Evolutionary conservation across 306 rosid species (phyloP).

Genomic region (Quercus agrifolia): DNA sequence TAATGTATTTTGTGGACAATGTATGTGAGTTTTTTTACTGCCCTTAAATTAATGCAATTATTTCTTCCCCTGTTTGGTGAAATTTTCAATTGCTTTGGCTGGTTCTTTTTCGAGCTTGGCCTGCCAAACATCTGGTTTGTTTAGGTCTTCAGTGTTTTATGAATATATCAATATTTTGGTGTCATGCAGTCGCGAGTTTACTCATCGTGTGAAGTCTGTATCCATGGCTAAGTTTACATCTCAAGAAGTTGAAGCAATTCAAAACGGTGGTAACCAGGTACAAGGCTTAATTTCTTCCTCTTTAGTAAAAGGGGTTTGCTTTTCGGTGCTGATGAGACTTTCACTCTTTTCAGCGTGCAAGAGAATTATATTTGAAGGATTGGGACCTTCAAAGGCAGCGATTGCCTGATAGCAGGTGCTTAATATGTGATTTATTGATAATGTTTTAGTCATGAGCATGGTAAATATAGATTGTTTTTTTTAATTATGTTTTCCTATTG

Average conservation of each 20-base stretch:
- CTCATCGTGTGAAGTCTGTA: conserved; percentile 97
- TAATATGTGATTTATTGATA: conserved; percentile 11
- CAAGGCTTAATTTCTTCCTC: neutral
- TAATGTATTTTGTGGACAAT: neutral
- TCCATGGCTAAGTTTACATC: conserved; percentile 90
- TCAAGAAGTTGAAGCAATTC: conserved; percentile 89
- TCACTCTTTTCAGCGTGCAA: conserved; percentile 66
- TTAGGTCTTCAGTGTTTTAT: neutral
- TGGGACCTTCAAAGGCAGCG: conserved; percentile 92
- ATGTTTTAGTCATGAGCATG: neutral
- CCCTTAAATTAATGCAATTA: neutral
- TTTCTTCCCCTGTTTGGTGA: neutral
- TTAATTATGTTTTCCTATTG: conserved; percentile 35
- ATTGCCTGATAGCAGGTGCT: conserved; percentile 74
- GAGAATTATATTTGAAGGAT: conserved; percentile 71
- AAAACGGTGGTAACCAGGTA: conserved; percentile 97
- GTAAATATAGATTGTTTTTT: neutral
- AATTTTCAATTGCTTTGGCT: neutral
- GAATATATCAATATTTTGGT: conserved; percentile 3
- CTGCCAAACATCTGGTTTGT: neutral
- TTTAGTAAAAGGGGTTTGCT: conserved; percentile 3
- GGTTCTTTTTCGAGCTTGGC: neutral
- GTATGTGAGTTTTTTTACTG: neutral
- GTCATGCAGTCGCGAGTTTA: conserved; percentile 81
- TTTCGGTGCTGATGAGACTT: conserved; percentile 24